phyloP scores from a whole-genome alignment of 2,329 filamentous ascomycete species.

The Nigrospora osmanthi region DNA sequence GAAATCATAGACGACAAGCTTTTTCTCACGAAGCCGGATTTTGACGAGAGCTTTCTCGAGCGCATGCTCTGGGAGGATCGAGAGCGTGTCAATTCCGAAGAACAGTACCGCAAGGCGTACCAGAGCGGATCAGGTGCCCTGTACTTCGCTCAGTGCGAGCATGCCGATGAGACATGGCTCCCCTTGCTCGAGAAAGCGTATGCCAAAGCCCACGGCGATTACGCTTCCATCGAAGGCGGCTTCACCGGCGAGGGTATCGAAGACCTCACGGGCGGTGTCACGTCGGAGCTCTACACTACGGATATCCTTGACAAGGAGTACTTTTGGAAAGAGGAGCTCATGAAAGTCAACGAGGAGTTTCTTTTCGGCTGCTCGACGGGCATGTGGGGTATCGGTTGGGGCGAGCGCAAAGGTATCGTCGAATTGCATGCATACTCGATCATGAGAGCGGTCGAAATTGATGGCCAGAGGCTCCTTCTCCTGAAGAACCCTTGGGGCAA shows the following conservation, averaged over 20 bases:
- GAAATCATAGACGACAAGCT: constrained; percentile 52
- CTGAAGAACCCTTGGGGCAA: constrained; percentile 75
- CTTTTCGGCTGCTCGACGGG: constrained; percentile 55
- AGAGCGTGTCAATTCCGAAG: constrained; percentile 42
- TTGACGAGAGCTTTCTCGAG: constrained; percentile 48
- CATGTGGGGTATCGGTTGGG: constrained; percentile 34
- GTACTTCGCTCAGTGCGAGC: constrained; percentile 62
- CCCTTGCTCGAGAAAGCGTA: constrained; percentile 67
- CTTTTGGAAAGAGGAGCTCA: constrained; percentile 74
- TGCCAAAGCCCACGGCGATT: constrained; percentile 69
- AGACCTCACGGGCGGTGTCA: constrained; percentile 58
- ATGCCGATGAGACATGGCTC: constrained; percentile 66
- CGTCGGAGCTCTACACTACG: constrained; percentile 55
- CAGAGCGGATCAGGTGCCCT: constrained; percentile 62
- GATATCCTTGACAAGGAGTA: constrained; percentile 67
- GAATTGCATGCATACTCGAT: constrained; percentile 56
- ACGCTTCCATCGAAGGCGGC: constrained; percentile 62
- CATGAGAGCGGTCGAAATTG: constrained; percentile 48
- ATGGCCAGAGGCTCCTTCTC: constrained; percentile 55
- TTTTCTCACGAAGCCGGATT: constrained; percentile 49
- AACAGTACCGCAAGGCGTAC: constrained; percentile 54
- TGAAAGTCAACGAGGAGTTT: constrained; percentile 72
- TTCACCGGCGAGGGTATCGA: constrained; percentile 52
- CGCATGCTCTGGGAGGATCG: constrained; percentile 37
- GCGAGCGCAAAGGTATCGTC: constrained; percentile 47